Evolutionary conservation across 345 rosid genomes (phyloP).

Genomic region (Melaleuca alternifolia): DNA sequence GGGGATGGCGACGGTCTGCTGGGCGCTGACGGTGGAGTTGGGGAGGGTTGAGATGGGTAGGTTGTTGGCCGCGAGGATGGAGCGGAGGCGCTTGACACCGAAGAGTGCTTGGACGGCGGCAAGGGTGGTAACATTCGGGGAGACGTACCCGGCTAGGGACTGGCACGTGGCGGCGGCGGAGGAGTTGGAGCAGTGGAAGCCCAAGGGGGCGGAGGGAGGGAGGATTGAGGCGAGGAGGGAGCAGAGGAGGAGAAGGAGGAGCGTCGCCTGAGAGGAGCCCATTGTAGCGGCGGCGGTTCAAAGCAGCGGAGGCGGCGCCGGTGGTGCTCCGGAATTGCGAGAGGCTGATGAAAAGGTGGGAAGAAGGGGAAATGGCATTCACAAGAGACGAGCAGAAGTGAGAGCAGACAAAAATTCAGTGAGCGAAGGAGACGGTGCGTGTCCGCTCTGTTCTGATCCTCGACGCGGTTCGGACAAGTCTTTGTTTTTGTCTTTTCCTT

Average conservation of each 20-base stretch:
- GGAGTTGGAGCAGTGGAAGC: conserved; percentile 26
- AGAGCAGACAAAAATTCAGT: too few relatives aligned
- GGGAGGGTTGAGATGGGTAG: conserved; percentile 15
- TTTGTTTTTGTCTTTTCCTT: too few relatives aligned
- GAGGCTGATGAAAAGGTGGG: too few relatives aligned
- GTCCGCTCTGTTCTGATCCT: too few relatives aligned
- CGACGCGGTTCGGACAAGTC: too few relatives aligned
- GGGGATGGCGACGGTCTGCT: conserved; percentile 11
- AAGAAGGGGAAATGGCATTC: too few relatives aligned
- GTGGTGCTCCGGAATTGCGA: too few relatives aligned
- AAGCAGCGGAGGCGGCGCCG: too few relatives aligned
- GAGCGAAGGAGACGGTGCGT: too few relatives aligned
- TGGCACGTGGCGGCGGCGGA: conserved; percentile 7
- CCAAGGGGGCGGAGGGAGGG: background rate
- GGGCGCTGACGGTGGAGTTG: conserved; percentile 8
- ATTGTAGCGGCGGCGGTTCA: background rate
- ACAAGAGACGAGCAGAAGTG: too few relatives aligned
- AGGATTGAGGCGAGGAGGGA: background rate
- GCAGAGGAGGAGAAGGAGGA: background rate
- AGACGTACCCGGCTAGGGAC: conserved; percentile 38
- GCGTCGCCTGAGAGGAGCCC: background rate
- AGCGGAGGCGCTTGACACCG: conserved; percentile 18
- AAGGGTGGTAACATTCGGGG: conserved; percentile 33
- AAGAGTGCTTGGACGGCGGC: conserved; percentile 29
- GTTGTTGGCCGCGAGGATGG: conserved; percentile 41